Conservation (phyloP, 257 asterid species). For the Henckelia pumila region DNA sequence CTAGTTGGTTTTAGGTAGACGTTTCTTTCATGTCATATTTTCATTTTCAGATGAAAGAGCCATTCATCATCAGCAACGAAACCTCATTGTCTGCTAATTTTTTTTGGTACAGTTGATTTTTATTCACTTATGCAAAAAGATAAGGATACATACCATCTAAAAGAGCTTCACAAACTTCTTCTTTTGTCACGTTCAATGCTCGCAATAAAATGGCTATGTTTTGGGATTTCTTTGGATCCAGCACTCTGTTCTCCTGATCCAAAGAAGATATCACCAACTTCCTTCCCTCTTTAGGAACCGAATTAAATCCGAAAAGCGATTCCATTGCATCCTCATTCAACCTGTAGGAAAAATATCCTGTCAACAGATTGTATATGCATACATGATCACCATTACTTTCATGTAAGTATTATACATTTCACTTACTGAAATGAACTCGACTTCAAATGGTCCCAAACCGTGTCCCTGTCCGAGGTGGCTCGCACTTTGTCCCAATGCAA, state of each 20-base stretch:
- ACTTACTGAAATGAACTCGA: constrained; percentile 97
- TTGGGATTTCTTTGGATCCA: constrained; percentile 97
- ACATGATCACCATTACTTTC: neutral
- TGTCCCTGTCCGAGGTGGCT: constrained; percentile 84
- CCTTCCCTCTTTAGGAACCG: constrained; percentile 59
- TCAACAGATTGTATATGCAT: constrained; percentile 19
- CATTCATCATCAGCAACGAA: neutral
- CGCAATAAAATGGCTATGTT: constrained; percentile 89
- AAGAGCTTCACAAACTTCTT: constrained; percentile 91
- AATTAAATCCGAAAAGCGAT: constrained; percentile 78
- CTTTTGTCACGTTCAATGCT: constrained; percentile 86
- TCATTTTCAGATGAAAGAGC: neutral
- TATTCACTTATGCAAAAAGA: neutral
- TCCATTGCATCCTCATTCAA: constrained; percentile 95
- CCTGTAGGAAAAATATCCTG: constrained; percentile 34
- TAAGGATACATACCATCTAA: constrained; percentile 61
- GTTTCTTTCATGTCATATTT: neutral
- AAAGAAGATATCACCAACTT: constrained; percentile 43
- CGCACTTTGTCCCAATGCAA: constrained; percentile 99
- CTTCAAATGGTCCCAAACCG: constrained; percentile 93
- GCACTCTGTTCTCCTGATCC: constrained; percentile 75
- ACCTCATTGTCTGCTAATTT: neutral
- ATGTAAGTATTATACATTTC: constrained; percentile 7
- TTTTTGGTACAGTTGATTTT: neutral
- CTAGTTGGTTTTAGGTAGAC: neutral